These are phyloP conservation scores for Amphirosellinia nigrospora DNA, from an alignment of 495 filamentous ascomycete genomes.

Conservation along the genomic window DNA sequence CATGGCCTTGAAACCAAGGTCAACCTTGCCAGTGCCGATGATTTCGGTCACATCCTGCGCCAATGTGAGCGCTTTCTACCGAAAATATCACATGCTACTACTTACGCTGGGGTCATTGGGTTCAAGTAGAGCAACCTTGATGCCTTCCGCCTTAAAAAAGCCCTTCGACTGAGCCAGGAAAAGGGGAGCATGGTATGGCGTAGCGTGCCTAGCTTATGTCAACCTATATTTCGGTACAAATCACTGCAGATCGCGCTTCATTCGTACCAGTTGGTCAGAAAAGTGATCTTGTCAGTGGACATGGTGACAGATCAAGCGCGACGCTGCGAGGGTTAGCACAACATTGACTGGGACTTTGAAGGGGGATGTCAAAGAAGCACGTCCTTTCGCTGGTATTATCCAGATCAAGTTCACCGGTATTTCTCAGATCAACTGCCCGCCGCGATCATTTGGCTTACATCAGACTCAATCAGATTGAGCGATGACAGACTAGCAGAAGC, in stretches of 20 bases:
- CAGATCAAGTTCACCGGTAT: conserved; percentile 71
- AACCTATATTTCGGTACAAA: conserved; percentile 26
- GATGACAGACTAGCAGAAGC: conserved; percentile 3
- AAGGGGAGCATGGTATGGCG: conserved; percentile 74
- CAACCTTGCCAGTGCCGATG: conserved; percentile 71
- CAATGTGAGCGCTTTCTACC: neutral
- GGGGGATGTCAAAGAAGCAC: conserved; percentile 65
- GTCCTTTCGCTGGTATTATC: conserved; percentile 86
- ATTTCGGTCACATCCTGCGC: conserved; percentile 69
- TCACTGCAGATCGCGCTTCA: conserved; percentile 22
- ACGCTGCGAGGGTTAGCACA: conserved; percentile 43
- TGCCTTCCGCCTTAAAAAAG: conserved; percentile 71
- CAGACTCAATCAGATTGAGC: conserved; percentile 3
- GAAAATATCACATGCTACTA: neutral
- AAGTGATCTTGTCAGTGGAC: conserved; percentile 78
- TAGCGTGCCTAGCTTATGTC: conserved; percentile 64
- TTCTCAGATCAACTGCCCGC: conserved; percentile 39
- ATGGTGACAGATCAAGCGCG: conserved; percentile 53
- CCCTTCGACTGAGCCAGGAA: conserved; percentile 73
- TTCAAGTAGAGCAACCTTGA: conserved; percentile 73
- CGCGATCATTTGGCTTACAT: conserved; percentile 7
- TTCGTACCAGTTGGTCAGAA: conserved; percentile 72
- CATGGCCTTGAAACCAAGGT: conserved; percentile 79
- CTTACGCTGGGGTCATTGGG: conserved; percentile 69
- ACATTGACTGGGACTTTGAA: conserved; percentile 31